Evolutionary conservation across 2,329 filamentous ascomycete species (phyloP).

Genomic region (Stagonosporopsis rhizophila): DNA sequence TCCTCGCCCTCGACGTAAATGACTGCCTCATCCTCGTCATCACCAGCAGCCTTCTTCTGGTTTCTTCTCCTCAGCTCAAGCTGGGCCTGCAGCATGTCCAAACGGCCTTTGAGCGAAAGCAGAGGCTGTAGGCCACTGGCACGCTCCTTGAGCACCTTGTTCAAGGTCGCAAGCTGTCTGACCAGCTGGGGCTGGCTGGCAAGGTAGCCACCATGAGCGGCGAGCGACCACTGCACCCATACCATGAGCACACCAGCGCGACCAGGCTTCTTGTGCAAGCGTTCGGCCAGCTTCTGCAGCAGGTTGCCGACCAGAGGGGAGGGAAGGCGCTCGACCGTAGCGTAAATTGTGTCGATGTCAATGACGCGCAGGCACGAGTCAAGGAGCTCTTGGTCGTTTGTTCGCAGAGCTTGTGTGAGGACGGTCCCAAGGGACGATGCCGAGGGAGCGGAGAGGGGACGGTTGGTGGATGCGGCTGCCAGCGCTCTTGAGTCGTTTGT

Average conservation of each 20-base stretch:
- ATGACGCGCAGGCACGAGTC: slow-evolving; percentile 88
- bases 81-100: slow-evolving; percentile 93
- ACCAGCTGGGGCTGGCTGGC: slow-evolving; percentile 85
- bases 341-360: slow-evolving; percentile 78
- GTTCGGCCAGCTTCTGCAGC: slow-evolving; percentile 82
- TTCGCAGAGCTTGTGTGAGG: slow-evolving; percentile 90
- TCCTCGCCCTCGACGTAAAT: slow-evolving; percentile 89
- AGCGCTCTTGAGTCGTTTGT: slow-evolving; percentile 55
- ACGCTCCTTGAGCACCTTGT: slow-evolving; percentile 86
- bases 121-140: slow-evolving; percentile 82
- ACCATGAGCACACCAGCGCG: slow-evolving; percentile 88
- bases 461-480: slow-evolving; percentile 51
- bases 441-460: slow-evolving; percentile 66
- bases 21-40: slow-evolving; percentile 71
- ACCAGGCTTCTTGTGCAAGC: slow-evolving; percentile 85
- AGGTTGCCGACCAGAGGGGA: slow-evolving; percentile 81
- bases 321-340: slow-evolving; percentile 89
- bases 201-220: slow-evolving; percentile 89
- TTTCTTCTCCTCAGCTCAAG: slow-evolving; percentile 79
- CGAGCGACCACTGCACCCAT: slow-evolving; percentile 95
- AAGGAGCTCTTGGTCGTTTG: slow-evolving; percentile 86
- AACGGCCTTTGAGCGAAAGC: slow-evolving; percentile 88
- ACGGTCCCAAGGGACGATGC: slow-evolving; percentile 87
- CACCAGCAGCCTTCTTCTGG: slow-evolving; percentile 64
- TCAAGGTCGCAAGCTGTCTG: slow-evolving; percentile 77